Evolutionary conservation across 257 asterid species (phyloP).

Genomic region (Nicotiana attenuata): DNA sequence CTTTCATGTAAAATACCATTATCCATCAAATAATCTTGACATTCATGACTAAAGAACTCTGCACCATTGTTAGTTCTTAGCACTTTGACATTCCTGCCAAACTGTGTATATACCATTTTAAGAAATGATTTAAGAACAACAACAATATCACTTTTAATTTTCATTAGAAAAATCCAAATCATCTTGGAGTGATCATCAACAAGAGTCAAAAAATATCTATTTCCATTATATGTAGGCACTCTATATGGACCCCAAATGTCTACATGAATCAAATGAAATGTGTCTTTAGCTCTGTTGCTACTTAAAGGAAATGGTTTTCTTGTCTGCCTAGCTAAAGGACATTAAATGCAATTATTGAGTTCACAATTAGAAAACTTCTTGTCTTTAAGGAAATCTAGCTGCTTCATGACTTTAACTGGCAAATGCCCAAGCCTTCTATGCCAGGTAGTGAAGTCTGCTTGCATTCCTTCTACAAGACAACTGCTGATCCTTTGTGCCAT

Average conservation of each 20-base stretch:
- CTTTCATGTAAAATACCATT: not conserved
- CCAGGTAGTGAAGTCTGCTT: not conserved
- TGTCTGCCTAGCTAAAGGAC: not conserved
- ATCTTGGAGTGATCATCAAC: not conserved
- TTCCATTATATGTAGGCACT: not conserved
- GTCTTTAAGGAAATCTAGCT: not conserved
- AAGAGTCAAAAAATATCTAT: not conserved
- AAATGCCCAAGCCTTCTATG: not conserved
- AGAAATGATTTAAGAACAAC: not conserved
- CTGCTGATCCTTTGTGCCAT: rapidly evolving
- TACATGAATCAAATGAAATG: not conserved
- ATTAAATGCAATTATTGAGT: not conserved
- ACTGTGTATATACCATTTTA: not conserved
- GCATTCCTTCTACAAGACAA: not conserved
- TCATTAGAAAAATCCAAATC: not conserved
- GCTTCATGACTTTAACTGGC: not conserved
- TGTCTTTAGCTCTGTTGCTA: rapidly evolving
- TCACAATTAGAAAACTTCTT: not conserved
- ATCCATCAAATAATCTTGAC: not conserved
- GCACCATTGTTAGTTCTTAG: not conserved
- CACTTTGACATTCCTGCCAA: not conserved
- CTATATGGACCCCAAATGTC: not conserved
- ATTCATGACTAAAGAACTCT: not conserved
- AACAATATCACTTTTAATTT: not conserved
- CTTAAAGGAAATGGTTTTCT: not conserved